Percentiles rank a stretch among this genome's conserved stretches.
Evolutionary conservation across 2,329 filamentous ascomycete genomes (phyloP).

Genomic region (Colletotrichum sansevieriae): DNA sequence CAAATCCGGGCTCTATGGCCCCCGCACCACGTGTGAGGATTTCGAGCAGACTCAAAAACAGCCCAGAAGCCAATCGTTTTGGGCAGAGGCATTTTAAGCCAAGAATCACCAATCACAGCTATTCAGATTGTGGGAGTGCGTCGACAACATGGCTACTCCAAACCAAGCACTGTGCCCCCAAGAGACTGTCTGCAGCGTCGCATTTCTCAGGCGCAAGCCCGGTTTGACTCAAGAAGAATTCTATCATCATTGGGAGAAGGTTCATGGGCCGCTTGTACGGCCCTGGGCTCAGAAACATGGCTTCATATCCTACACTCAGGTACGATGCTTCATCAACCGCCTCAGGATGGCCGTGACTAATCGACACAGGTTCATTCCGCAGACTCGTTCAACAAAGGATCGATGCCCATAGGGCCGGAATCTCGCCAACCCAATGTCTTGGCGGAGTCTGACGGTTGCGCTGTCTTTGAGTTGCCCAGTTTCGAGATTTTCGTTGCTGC

Average conservation of each 20-base stretch:
- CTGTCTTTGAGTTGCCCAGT: slow-evolving; percentile 48
- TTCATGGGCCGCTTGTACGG: slow-evolving; percentile 50
- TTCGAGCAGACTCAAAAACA: too few species aligned
- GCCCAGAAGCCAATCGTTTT: too few species aligned
- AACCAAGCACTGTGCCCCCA: background rate
- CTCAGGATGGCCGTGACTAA: background rate
- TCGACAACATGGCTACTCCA: background rate
- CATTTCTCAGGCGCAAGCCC: slow-evolving; percentile 48
- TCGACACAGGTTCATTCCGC: slow-evolving; percentile 45
- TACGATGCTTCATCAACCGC: background rate
- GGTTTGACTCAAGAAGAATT: slow-evolving; percentile 48
- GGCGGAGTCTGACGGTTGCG: slow-evolving; percentile 49
- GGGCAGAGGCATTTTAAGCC: too few species aligned
- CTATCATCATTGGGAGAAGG: slow-evolving; percentile 51
- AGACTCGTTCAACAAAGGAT: slow-evolving; percentile 45
- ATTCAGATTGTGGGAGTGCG: too few species aligned
- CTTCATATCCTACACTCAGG: slow-evolving; percentile 51
- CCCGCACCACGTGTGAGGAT: background rate
- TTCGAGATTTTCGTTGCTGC: slow-evolving; percentile 47
- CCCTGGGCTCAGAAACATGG: slow-evolving; percentile 52
- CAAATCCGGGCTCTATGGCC: background rate
- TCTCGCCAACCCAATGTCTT: slow-evolving; percentile 35
- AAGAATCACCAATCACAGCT: too few species aligned
- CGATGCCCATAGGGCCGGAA: slow-evolving; percentile 42
- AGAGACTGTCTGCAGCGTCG: slow-evolving; percentile 39